Evolutionary conservation across 192 early-diverging fungal species (phyloP).

Genomic region (Cetraspora pellucida): DNA sequence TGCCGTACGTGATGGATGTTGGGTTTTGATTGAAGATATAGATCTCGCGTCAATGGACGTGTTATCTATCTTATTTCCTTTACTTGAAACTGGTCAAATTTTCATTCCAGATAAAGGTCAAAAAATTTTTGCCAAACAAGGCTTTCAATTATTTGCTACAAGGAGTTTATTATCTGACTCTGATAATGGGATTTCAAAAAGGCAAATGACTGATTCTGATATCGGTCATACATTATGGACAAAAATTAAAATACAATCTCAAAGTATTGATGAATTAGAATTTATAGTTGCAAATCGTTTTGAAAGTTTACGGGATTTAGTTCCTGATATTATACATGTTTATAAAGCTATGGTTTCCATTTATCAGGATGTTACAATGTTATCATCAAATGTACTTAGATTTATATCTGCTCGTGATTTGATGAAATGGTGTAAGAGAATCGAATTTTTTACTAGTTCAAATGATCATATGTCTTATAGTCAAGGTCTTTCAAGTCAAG

Average conservation of each 20-base stretch:
- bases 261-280: conserved; percentile 65
- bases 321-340: conserved; percentile 57
- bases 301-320: conserved; percentile 52
- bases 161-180: conserved; percentile 59
- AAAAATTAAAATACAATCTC: conserved; percentile 64
- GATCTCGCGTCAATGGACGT: conserved; percentile 96
- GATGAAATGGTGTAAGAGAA: conserved; percentile 87
- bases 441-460: conserved; percentile 53
- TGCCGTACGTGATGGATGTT: conserved; percentile 86
- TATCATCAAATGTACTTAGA: conserved; percentile 54
- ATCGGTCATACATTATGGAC: conserved; percentile 81
- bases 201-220: conserved; percentile 44
- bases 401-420: conserved; percentile 82
- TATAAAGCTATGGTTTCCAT: conserved; percentile 53
- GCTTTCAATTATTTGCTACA: conserved; percentile 94
- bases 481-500: conserved; percentile 43
- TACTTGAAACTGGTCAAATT: conserved; percentile 87
- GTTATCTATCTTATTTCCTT: conserved; percentile 84
- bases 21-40: conserved; percentile 98
- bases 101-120: conserved; percentile 92
- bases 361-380: conserved; percentile 42
- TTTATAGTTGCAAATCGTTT: conserved; percentile 63
- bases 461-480: conserved; percentile 37
- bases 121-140: conserved; percentile 77
- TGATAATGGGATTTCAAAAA: conserved; percentile 30